Base-by-base conservation (phyloP, 441 rosid genomes). In the Croton setiger region DNA sequence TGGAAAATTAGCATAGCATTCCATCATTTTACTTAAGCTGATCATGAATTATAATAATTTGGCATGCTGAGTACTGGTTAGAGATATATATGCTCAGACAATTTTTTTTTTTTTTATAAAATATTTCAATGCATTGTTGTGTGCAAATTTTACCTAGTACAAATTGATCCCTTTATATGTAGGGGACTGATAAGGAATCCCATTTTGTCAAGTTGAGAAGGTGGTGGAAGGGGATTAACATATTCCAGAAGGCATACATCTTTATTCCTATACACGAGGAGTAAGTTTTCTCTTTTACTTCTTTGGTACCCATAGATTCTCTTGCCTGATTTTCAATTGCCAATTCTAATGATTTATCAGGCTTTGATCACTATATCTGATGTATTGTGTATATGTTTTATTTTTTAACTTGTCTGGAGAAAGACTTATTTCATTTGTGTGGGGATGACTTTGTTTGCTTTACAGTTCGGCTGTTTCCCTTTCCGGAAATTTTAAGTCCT, bases 191-290 rank as follows among this genome's bases (percentile, higher is more conserved):
- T 83, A 88, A 83, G 78, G 87, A 81, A 76, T 74, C 86, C 58
- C 72, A 66, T 72, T 92, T 92, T 83, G 73, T 79, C 53, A 95
- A 81, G 88, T 89, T 92, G 79, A 83, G 99, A 83, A 92, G 96
- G 82, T 95, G 99, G 99, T 95, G 97, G 99, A 90, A 80, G 82
- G 97, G 93, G 72, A 82, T 84, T 70, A 83, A 89, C 80, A 78
- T 95, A 62, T 95, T 95, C 76, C 88, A 87, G 69, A 95, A 90
- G 80, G 89, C 98, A 6, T 95, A 95, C 73, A 63, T 95, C 43
- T 78, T 95, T 68, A 86, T 95, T 76, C 99, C 99, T 35, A 89
- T 92, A 66, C 97, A 95, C 36, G 95, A 95, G 49, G 91, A 87
- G 98, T 95, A 82, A 79, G 98, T 80, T 59, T 15, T n/a, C 17